Conservation (phyloP, 2,329 filamentous ascomycete genomes). For the Podosphaera fusca region DNA sequence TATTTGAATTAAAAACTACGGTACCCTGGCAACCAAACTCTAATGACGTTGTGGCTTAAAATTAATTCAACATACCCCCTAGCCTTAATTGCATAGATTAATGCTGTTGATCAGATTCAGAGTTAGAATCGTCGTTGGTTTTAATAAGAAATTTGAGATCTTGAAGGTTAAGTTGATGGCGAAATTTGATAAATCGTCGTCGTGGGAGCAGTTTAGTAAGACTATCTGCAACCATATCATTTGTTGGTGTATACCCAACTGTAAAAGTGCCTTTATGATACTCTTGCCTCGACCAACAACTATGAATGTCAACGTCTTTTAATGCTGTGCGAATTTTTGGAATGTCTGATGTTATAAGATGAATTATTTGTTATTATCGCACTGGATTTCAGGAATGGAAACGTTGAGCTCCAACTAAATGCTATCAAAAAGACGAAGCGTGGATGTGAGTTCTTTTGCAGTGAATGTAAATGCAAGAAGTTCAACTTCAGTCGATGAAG, state of each 20-base stretch:
- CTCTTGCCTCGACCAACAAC: neutral
- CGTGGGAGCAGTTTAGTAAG: neutral
- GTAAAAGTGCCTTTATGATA: neutral
- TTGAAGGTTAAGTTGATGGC: neutral
- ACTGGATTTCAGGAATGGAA: too few species aligned
- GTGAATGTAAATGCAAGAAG: neutral
- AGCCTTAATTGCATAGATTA: neutral
- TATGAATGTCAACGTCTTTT: neutral
- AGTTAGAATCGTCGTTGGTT: neutral
- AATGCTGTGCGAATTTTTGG: neutral
- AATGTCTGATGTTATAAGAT: neutral
- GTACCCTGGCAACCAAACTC: too few species aligned
- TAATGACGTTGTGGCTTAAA: too few species aligned
- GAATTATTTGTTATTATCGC: neutral
- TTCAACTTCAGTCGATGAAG: too few species aligned
- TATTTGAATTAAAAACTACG: too few species aligned
- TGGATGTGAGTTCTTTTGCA: neutral
- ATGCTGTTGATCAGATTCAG: neutral
- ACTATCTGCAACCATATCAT: neutral
- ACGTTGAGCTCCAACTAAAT: neutral
- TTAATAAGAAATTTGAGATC: neutral
- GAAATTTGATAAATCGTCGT: neutral
- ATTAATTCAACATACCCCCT: too few species aligned
- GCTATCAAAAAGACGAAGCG: neutral
- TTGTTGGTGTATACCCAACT: neutral